phyloP scores from a whole-genome alignment of 164 flowering plant genomes.

The Umbilicus rupestris region DNA sequence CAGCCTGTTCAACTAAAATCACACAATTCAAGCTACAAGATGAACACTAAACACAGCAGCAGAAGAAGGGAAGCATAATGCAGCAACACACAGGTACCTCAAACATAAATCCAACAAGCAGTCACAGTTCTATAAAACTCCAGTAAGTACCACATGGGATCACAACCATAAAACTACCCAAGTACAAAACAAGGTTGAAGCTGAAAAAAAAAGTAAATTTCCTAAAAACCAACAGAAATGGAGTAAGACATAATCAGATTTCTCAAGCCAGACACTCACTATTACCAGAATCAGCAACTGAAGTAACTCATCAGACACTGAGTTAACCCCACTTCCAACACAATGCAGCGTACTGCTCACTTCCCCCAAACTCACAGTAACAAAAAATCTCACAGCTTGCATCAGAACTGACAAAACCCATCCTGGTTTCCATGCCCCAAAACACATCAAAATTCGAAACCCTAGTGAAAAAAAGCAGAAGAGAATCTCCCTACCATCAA shows the following conservation, averaged over 20 bases:
- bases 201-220: neutral
- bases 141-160: neutral
- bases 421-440: neutral
- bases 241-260: neutral
- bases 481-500: neutral
- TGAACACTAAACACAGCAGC: no score
- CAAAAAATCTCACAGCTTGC: neutral
- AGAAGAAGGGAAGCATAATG: neutral
- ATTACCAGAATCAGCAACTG: neutral
- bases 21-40: neutral
- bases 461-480: conserved; percentile 3
- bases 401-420: neutral
- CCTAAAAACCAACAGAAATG: neutral
- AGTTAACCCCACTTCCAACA: no score
- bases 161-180: neutral
- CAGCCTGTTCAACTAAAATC: neutral
- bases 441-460: neutral
- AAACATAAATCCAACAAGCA: neutral
- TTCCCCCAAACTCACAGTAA: no score
- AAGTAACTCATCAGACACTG: neutral
- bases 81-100: neutral
- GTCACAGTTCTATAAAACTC: neutral
- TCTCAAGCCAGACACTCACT: neutral
- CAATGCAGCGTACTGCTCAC: no score
- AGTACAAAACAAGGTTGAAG: neutral